These are phyloP conservation scores for Calonectria honghensis DNA, from an alignment of 2,329 filamentous ascomycete genomes.

Conservation along the genomic window DNA sequence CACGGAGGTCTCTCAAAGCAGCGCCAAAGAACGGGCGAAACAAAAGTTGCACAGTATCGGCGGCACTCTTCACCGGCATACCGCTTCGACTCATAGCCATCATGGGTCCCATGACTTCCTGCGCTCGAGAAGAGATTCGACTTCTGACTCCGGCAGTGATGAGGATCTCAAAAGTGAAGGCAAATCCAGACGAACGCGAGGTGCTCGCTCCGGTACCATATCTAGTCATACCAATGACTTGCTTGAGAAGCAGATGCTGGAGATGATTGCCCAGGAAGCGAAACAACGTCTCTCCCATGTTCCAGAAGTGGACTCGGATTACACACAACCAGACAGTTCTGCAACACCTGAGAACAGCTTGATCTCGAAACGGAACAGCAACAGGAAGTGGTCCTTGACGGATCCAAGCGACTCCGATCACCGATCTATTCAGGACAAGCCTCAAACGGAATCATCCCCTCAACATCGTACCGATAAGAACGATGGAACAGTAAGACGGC, in stretches of 20 bases:
- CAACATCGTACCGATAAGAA: slow-evolving; percentile 59
- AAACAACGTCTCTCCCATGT: slow-evolving; percentile 62
- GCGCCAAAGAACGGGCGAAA: slow-evolving; percentile 75
- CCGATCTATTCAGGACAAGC: slow-evolving; percentile 50
- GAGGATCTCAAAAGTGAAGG: slow-evolving; percentile 62
- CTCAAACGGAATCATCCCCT: slow-evolving; percentile 48
- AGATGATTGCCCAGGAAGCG: slow-evolving; percentile 75
- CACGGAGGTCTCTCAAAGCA: slow-evolving; percentile 68
- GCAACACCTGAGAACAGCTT: slow-evolving; percentile 57
- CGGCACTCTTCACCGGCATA: slow-evolving; percentile 73
- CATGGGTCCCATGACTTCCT: slow-evolving; percentile 74
- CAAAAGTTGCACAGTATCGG: slow-evolving; percentile 76
- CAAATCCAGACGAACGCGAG: slow-evolving; percentile 57
- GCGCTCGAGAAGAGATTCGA: slow-evolving; percentile 69
- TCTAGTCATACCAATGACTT: slow-evolving; percentile 70
- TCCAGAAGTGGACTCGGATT: slow-evolving; percentile 58
- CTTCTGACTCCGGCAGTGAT: slow-evolving; percentile 78
- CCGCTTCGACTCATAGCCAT: slow-evolving; percentile 68
- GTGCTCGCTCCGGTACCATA: slow-evolving; percentile 66
- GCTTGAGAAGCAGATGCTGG: slow-evolving; percentile 77
- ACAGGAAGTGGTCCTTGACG: slow-evolving; percentile 60
- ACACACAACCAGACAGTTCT: slow-evolving; percentile 59
- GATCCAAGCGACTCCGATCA: slow-evolving; percentile 65
- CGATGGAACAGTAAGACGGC: slow-evolving; percentile 68
- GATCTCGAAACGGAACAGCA: slow-evolving; percentile 56